Base-by-base conservation (phyloP, 345 rosid genomes). In the Chamaenerion angustifolium region DNA sequence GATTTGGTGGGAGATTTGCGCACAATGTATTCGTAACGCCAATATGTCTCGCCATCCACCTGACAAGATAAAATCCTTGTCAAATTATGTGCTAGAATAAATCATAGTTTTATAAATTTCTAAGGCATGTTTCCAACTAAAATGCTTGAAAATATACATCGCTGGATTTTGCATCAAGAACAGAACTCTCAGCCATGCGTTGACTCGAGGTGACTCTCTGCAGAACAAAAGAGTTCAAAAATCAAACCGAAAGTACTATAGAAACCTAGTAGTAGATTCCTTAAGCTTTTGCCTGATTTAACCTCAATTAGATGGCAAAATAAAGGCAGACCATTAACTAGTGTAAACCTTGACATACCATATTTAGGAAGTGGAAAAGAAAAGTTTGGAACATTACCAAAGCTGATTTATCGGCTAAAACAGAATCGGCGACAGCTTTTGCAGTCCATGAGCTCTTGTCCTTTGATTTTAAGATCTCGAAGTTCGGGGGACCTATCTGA, bases 401-500 rank as follows among this genome's bases (percentile, higher is more conserved):
- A 21, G 92, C 88, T 4, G 98, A 83, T 58, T 86, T 90, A 77
- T 86, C 94, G 46, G 98, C 69, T 53, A 86, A 78, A 37, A 90
- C 92, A 65, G 98, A 79, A 66, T 90, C 95, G 42, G 94, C 88
- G 51, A 90, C 83, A 64, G 79, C 88, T 75, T 86, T 86, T 46
- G 98, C 92, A 42, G 56, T 62, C 98, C 94, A 86, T 46, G 70
- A 61, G 59, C 73, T 81, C 77, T 81, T 90, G 35, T 90, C 98
- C 65, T 83, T 78, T 6, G 86, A 74, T 61, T 79, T 86, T 67
- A 86, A 40, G 62, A 83, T 63, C 61, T 71, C 75, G 59, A 63
- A 49, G 77, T 81, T 85, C n/a, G 94, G 95, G 48, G 95, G 98
- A 69, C 94, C 92, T 77, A 90, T 70, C 98, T 90, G 98, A 71